phyloP scores from a whole-genome alignment of 805 yeast species.

The Ogataea thermomethanolica region DNA sequence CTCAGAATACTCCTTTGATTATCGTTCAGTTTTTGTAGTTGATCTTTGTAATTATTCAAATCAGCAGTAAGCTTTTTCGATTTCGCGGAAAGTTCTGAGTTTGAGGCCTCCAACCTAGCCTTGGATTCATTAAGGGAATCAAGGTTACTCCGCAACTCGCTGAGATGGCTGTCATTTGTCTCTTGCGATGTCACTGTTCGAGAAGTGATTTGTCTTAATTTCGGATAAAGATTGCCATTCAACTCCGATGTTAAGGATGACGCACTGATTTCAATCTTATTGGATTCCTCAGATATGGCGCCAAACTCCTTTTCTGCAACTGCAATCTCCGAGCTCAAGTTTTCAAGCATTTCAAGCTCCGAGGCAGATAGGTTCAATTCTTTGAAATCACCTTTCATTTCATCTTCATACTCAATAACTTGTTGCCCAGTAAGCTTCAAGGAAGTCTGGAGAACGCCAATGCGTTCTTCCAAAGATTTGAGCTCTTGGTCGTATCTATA shows the following conservation, averaged over 20 bases:
- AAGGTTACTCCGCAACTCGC: conserved; percentile 20
- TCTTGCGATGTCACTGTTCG: conserved; percentile 8
- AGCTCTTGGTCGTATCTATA: conserved; percentile 44
- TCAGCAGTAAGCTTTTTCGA: conserved; percentile 33
- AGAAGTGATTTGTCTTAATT: conserved; percentile 37
- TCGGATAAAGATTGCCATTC: conserved; percentile 54
- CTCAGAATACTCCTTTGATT: conserved; percentile 52
- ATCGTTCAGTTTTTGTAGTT: conserved; percentile 49
- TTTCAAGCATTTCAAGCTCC: conserved; percentile 44
- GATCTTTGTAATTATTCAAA: conserved; percentile 34
- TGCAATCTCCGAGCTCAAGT: conserved; percentile 36
- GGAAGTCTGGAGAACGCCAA: conserved; percentile 33
- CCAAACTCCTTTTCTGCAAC: conserved; percentile 40
- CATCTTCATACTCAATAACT: conserved; percentile 42
- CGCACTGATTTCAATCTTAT: conserved; percentile 45
- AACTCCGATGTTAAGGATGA: conserved; percentile 53
- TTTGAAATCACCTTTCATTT: conserved; percentile 51
- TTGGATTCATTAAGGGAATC: conserved; percentile 12
- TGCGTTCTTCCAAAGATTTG: conserved; percentile 32
- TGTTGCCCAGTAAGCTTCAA: conserved; percentile 38
- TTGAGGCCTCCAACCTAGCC: conserved; percentile 28
- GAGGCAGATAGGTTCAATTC: conserved; percentile 42
- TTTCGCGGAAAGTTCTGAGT: conserved; percentile 27
- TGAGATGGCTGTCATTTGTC: conserved; percentile 10
- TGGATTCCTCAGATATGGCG: conserved; percentile 36